Evolutionary conservation across 169 alveolate species (phyloP).

Genomic region (Cryptosporidium sp.): DNA sequence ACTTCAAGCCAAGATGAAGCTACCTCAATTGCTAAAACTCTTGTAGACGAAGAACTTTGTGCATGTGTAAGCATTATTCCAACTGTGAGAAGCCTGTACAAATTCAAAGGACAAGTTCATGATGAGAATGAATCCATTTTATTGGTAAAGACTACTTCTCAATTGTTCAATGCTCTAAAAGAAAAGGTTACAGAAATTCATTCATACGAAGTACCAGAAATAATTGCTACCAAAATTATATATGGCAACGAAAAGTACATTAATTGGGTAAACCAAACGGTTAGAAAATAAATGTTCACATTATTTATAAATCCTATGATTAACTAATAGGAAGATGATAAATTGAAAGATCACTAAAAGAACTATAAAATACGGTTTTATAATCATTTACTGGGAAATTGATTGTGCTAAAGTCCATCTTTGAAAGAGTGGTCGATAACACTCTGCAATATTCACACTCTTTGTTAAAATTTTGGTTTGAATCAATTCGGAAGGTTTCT

Average conservation of each 20-base stretch:
- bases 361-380: conserved; percentile 8
- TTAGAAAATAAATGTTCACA: neutral
- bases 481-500: conserved; percentile 20
- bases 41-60: conserved; percentile 54
- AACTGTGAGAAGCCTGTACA: conserved; percentile 40
- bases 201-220: conserved; percentile 65
- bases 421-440: neutral
- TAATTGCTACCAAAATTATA: conserved; percentile 24
- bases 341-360: conserved; percentile 56
- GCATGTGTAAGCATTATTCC: conserved; percentile 68
- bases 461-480: conserved; percentile 22
- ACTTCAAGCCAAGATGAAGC: conserved; percentile 30
- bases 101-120: conserved; percentile 23
- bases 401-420: neutral
- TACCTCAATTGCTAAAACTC: conserved; percentile 15
- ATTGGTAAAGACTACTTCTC: conserved; percentile 26
- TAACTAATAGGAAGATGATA: conserved; percentile 4
- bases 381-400: neutral
- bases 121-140: conserved; percentile 29
- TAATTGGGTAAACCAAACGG: conserved; percentile 35
- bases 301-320: neutral
- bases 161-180: neutral
- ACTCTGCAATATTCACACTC: conserved; percentile 44
- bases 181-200: conserved; percentile 25
- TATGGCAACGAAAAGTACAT: conserved; percentile 37